Base-by-base conservation (phyloP, 2,329 filamentous ascomycete species). In the Sporothrix variecibatus region DNA sequence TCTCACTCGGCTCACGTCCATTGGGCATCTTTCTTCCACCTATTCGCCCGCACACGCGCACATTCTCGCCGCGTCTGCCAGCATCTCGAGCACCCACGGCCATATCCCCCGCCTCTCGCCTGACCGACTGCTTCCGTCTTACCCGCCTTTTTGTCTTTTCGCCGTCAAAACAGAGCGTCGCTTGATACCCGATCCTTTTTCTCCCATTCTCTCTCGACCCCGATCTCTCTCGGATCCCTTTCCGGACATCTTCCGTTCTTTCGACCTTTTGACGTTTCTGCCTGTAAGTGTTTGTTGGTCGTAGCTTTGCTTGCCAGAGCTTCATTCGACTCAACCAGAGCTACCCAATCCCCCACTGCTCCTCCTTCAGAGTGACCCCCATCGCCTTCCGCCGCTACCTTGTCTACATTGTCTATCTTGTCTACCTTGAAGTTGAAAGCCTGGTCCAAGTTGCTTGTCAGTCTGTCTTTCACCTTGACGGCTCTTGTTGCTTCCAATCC, bases 1-100 rank as follows among this genome's bases (percentile, higher is more conserved):
- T 23, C 31, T 8, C 23, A 62, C 34, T 12, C 31, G 40, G 15
- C 28, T 56, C 67, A 56, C 67, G 28, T 40, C 49, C 38, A 53
- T 72, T 65, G 56, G 26, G 17, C 51, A 64, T 31, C 53, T 56
- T 17, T 64, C 26, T 49, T 72, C 56, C 56, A 20, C 26, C 28
- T 26, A 34, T 26, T 40, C 70, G 56, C 23, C 34, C 34, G 31
- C 40, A 64, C 56, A 26, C 56, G 26, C 40, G 8, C 58, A 6
- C 56, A 15, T 58, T 40, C 38, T 65, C 26, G 34, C 69, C 51
- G 34, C 38, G 53, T 46, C 38, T 53, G 38, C 69, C 69, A 60
- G 38, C 53, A 60, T 49, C 51, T 49, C 40, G 69, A 62, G 23
- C 40, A 15, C 20, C 53, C 38, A 46, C 23, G 51, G 15, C 34